These are phyloP conservation scores for Sequoiadendron giganteum DNA, from an alignment of 75 land plant species.

Conservation along the genomic window DNA sequence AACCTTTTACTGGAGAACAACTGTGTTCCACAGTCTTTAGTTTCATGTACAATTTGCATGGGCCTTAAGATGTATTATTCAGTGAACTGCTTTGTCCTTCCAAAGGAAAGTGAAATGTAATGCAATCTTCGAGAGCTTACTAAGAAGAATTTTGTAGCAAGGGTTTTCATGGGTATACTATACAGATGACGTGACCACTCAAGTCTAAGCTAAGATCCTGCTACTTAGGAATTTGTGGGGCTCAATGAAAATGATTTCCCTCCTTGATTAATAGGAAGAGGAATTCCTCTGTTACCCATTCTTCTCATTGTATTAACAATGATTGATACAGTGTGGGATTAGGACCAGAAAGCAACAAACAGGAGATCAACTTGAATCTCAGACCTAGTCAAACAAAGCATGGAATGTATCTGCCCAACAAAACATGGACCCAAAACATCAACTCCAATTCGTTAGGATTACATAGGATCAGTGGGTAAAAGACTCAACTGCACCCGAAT, in stretches of 20 bases:
- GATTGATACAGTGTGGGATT: neutral
- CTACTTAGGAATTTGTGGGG: neutral
- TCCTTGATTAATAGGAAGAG: neutral
- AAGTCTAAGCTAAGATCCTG: neutral
- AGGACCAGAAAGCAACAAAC: neutral
- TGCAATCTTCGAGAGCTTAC: neutral
- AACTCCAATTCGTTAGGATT: neutral
- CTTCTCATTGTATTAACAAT: neutral
- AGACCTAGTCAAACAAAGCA: neutral
- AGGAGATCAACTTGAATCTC: neutral
- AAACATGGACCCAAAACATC: constrained; percentile 1
- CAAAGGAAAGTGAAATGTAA: neutral
- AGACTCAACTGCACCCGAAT: neutral
- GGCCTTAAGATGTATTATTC: neutral
- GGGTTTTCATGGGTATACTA: neutral
- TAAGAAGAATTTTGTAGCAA: neutral
- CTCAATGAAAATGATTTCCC: neutral
- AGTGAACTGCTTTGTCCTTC: neutral
- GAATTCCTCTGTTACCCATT: neutral
- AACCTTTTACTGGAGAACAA: neutral
- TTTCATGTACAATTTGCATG: neutral
- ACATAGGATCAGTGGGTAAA: neutral
- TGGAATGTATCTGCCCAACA: neutral
- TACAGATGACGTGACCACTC: neutral
- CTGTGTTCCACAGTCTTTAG: neutral